phyloP scores from a whole-genome alignment of 1,284 basidiomycete species.

The Irpex lacteus region DNA sequence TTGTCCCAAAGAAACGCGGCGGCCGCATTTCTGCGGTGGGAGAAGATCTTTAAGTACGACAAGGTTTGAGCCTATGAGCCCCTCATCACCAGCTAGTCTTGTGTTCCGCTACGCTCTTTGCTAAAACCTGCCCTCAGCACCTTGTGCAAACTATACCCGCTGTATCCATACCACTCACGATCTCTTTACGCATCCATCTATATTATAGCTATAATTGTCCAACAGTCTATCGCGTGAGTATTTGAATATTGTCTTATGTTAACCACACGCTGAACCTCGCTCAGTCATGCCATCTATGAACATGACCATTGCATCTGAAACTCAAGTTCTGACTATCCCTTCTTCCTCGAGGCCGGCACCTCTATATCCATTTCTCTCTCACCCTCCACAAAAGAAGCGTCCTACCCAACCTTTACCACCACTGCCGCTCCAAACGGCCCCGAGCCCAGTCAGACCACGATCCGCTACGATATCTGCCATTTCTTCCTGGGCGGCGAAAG shows the following conservation, averaged over 20 bases:
- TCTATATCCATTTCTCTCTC: conserved; percentile 29
- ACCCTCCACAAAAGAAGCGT: conserved; percentile 33
- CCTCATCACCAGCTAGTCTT: conserved; percentile 19
- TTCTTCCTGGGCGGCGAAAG: conserved; percentile 53
- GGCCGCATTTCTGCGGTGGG: conserved; percentile 9
- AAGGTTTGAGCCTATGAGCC: background rate
- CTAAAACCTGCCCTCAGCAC: background rate
- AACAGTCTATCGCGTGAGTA: background rate
- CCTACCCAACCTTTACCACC: conserved; percentile 30
- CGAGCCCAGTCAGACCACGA: conserved; percentile 20
- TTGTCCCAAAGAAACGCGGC: conserved; percentile 8
- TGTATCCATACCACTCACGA: background rate
- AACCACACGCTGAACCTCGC: background rate
- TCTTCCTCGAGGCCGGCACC: conserved; percentile 17
- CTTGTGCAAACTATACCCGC: background rate
- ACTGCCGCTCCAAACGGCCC: conserved; percentile 30
- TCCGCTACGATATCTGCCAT: conserved; percentile 37
- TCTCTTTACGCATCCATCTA: background rate
- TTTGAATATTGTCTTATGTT: background rate
- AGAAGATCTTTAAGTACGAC: conserved; percentile 1
- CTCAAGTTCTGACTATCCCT: conserved; percentile 9
- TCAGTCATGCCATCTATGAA: background rate
- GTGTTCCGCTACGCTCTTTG: conserved; percentile 7
- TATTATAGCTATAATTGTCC: background rate
- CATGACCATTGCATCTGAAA: conserved; percentile 7